A percentile compares a stretch with the other conserved stretches of the same genome.
Conservation (phyloP, 257 asterid genomes). For the Eustoma russellianum region DNA sequence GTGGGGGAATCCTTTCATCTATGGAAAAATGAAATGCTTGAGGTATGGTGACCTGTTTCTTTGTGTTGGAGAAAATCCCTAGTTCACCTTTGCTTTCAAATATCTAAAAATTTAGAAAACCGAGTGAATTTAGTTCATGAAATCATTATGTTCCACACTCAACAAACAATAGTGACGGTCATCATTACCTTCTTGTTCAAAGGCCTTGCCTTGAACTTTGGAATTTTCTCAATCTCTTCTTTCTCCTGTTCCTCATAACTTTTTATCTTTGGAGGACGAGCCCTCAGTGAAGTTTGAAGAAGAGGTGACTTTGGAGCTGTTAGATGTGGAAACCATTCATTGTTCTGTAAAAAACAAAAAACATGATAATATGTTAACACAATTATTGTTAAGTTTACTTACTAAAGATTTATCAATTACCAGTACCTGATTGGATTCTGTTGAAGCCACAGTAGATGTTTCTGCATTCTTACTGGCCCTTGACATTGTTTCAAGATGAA, state of each 20-base stretch:
- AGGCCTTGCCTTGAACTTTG: slow-evolving; percentile 91
- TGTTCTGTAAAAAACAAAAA: slow-evolving; percentile 34
- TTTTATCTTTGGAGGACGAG: slow-evolving; percentile 73
- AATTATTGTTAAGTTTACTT: neutral
- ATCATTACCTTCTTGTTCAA: slow-evolving; percentile 65
- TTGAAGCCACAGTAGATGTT: slow-evolving; percentile 54
- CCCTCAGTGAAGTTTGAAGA: slow-evolving; percentile 72
- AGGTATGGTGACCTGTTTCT: slow-evolving; percentile 73
- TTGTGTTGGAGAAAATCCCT: slow-evolving; percentile 68
- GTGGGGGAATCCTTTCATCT: slow-evolving; percentile 78
- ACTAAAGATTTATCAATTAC: neutral
- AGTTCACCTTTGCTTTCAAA: slow-evolving; percentile 88
- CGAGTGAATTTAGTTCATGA: neutral
- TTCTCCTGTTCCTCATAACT: slow-evolving; percentile 61
- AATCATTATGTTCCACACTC: neutral
- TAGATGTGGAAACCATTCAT: slow-evolving; percentile 55
- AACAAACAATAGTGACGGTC: neutral
- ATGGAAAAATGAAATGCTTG: slow-evolving; percentile 80
- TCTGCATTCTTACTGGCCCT: slow-evolving; percentile 71
- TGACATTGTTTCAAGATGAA: slow-evolving; percentile 80
- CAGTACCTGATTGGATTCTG: slow-evolving; percentile 45
- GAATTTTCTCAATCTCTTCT: slow-evolving; percentile 62
- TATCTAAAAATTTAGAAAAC: slow-evolving; percentile 33
- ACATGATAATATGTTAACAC: neutral
- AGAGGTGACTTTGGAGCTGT: slow-evolving; percentile 81